Evolutionary conservation across 164 flowering plant genomes (phyloP), one percentile per base, ranked within the genome.

Genomic region (Houttuynia cordata): DNA sequence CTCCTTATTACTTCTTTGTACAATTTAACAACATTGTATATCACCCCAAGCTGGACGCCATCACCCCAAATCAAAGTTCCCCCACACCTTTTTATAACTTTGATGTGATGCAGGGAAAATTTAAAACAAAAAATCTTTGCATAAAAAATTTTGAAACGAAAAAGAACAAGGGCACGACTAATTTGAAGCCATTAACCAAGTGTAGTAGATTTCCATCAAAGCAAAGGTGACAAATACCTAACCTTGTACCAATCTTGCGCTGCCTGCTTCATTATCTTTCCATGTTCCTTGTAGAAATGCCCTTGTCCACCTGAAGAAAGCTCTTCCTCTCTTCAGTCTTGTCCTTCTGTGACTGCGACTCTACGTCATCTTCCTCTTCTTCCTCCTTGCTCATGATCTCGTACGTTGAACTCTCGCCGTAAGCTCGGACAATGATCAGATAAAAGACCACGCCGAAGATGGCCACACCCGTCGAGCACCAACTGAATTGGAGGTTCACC

Each of bases 401-500:
- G 52, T 82, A 82, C 63, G 69, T 74, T 4, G 66, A 68, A 8
- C 62, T 70, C 25, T 69, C 75, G 1, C 67, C 64, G 21, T 76
- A 78, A 1, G 65, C 7, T 49, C 56, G 74, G 3, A 57, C 30
- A 69, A 81, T 19, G 41, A 42, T 47, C 66, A 87, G 22, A 55
- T 83, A 83, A 22, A 85, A 62, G 2, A 62, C 40, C 58, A 81
- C 40, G 4, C 75, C 71, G 34, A 79, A 79, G 19, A 83, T 51
- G 4, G 71, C 66, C 12, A 78, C 55, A 0, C 59, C 72, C 0
- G 80, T 62, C 21, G 82, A n/a, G 39, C 66, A 75, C 83, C 83
- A 89, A 41, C 91, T 83, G 71, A 89, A 89, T 50, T 73, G 66
- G 47, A 86, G 74, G 66, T 86, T 88, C 0, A 77, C 91, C 1